Percentiles rank a stretch among this genome's conserved stretches.
Conservation (phyloP, 495 filamentous ascomycete species). For the Hypomontagnella submonticulosa region DNA sequence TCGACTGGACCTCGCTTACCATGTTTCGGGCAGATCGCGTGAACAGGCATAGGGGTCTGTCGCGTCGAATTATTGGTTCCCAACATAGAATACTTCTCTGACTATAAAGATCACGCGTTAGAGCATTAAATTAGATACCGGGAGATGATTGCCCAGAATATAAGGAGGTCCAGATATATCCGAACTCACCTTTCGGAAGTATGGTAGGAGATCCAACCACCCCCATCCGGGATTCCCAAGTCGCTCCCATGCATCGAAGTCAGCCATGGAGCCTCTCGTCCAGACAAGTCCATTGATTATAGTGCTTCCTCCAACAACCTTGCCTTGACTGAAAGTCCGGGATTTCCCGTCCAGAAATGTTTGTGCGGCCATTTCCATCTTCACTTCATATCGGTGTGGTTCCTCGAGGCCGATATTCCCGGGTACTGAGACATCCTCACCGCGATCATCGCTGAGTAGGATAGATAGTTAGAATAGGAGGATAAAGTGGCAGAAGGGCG, state of each 20-base stretch:
- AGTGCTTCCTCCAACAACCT: slow-evolving; percentile 59
- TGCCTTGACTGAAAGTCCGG: slow-evolving; percentile 51
- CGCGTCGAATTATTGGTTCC: slow-evolving; percentile 43
- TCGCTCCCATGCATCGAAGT: slow-evolving; percentile 68
- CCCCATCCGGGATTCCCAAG: slow-evolving; percentile 74
- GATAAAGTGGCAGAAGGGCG: neutral
- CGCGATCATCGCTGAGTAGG: slow-evolving; percentile 44
- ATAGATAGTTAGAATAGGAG: slow-evolving; percentile 16
- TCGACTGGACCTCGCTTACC: slow-evolving; percentile 58
- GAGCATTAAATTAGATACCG: slow-evolving; percentile 13
- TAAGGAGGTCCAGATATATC: slow-evolving; percentile 5
- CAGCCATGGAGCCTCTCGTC: slow-evolving; percentile 55
- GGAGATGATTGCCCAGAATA: neutral
- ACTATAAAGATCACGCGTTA: slow-evolving; percentile 32
- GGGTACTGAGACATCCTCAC: slow-evolving; percentile 48
- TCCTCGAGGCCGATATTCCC: slow-evolving; percentile 46
- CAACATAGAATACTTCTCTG: slow-evolving; percentile 30
- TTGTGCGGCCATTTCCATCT: slow-evolving; percentile 32
- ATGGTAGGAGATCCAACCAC: slow-evolving; percentile 68
- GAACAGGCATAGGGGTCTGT: slow-evolving; percentile 49
- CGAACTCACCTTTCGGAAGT: slow-evolving; percentile 63
- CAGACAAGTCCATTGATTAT: slow-evolving; percentile 61
- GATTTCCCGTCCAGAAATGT: slow-evolving; percentile 53
- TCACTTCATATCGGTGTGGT: slow-evolving; percentile 42
- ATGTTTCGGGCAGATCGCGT: slow-evolving; percentile 50